phyloP scores from a whole-genome alignment of 371 early-diverging fungal genomes.

The Mucor circinelloides region DNA sequence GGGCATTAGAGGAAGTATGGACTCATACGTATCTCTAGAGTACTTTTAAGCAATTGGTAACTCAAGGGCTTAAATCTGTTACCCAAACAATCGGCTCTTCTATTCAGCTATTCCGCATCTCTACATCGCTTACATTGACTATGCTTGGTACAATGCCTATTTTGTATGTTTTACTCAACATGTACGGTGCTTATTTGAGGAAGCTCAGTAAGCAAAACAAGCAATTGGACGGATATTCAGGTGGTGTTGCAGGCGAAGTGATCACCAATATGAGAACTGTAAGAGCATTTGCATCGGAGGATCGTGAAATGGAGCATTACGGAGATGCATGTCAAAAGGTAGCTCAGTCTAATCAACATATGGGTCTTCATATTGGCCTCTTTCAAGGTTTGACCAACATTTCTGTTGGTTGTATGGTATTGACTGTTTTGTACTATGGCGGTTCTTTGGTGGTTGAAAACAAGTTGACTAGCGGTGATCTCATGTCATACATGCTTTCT shows the following conservation, averaged over 20 bases:
- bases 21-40: slow-evolving; percentile 50
- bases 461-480: slow-evolving; percentile 68
- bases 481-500: slow-evolving; percentile 79
- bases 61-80: slow-evolving; percentile 73
- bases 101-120: slow-evolving; percentile 66
- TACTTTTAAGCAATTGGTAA: slow-evolving; percentile 70
- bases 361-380: slow-evolving; percentile 79
- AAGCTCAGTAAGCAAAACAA: slow-evolving; percentile 55
- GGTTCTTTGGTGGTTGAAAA: slow-evolving; percentile 70
- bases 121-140: slow-evolving; percentile 66
- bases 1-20: no score
- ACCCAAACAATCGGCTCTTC: slow-evolving; percentile 72
- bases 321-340: slow-evolving; percentile 47
- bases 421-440: slow-evolving; percentile 76
- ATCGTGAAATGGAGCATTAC: slow-evolving; percentile 65
- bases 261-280: slow-evolving; percentile 76
- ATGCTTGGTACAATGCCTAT: slow-evolving; percentile 68
- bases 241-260: slow-evolving; percentile 73
- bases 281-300: slow-evolving; percentile 75
- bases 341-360: slow-evolving; percentile 42
- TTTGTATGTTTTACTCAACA: slow-evolving; percentile 64
- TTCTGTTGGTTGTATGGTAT: slow-evolving; percentile 71
- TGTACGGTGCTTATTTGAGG: slow-evolving; percentile 77
- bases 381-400: slow-evolving; percentile 79
- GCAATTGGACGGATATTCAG: slow-evolving; percentile 57